These are phyloP conservation scores for Ceratocystis cubensis DNA, from an alignment of 2,329 filamentous ascomycete species.

Conservation along the genomic window DNA sequence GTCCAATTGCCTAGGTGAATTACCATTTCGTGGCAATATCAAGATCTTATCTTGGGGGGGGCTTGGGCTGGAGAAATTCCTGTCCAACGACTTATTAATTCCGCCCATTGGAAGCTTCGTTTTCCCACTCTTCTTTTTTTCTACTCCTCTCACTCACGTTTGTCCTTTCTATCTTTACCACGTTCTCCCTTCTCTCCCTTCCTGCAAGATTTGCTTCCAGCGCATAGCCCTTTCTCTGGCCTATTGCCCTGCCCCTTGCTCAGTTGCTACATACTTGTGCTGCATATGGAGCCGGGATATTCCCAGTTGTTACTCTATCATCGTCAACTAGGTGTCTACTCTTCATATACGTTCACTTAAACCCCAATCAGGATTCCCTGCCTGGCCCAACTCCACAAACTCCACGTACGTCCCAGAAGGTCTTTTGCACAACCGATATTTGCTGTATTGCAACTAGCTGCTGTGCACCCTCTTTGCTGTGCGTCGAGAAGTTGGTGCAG, in stretches of 20 bases:
- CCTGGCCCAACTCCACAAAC: constrained; percentile 14
- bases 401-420: constrained; percentile 8
- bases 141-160: neutral
- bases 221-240: constrained; percentile 19
- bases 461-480: neutral
- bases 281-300: constrained; percentile 19
- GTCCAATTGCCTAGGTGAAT: neutral
- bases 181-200: constrained; percentile 9
- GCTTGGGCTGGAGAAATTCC: neutral
- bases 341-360: constrained; percentile 18
- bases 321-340: constrained; percentile 12
- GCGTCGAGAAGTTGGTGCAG: neutral
- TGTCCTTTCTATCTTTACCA: constrained; percentile 13
- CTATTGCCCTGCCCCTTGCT: constrained; percentile 19
- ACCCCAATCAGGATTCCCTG: constrained; percentile 16
- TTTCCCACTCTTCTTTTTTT: constrained; percentile 10
- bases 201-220: constrained; percentile 11
- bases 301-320: constrained; percentile 17
- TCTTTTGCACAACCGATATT: constrained; percentile 11
- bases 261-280: constrained; percentile 14
- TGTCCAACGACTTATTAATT: neutral
- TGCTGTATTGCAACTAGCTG: constrained; percentile 11
- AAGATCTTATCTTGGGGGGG: neutral
- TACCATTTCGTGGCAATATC: neutral
- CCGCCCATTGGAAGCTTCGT: neutral